Evolutionary conservation across 2,329 filamentous ascomycete species (phyloP), one percentile per base, ranked within the genome.

Genomic region (Mollisia scopiformis): DNA sequence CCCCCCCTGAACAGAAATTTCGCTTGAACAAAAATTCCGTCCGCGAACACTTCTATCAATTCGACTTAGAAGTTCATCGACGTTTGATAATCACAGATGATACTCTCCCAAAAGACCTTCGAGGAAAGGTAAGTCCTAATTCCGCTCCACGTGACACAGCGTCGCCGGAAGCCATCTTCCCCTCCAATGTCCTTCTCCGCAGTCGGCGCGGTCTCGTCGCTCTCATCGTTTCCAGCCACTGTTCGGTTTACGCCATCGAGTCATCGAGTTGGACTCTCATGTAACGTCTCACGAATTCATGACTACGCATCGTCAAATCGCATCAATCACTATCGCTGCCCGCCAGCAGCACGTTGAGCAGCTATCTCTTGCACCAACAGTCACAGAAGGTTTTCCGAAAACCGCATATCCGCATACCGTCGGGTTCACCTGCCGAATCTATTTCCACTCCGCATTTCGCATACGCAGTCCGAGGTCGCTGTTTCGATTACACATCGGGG

Each of bases 181-280:
- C 10, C 23, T 6, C 23, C 21, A 11, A 10, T 6, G 13, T n/a
- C 23, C 25, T 25, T 2, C 43, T 47, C 43, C 43, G 43, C 4
- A 10, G 16, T 43, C 39, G 19, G n/a, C n/a, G n/a, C n/a, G n/a
- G n/a, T n/a, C n/a, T 8, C 28, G 23, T 43, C 43, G 43, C 43
- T 47, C 23, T 28, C 23, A 43, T 5, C 39, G 6, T 43, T 43
- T 19, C 43, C 43, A 16, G 43, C 43, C 23, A 47, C 43, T 19
- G 25, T 28, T 27, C n/a, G n/a, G n/a, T n/a, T n/a, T n/a, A 27
- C 43, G 23, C 43, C n/a, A 47, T 47, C 43, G 43, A 47, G 43
- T 47, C n/a, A 47, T 47, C 43, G 43, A 47, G 43, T 47, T 23
- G n/a, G 39, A 47, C 13, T 14, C 39, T 47, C 43, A 47, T 47